Evolutionary conservation across 2,329 filamentous ascomycete species (phyloP), one percentile per base, ranked within the genome.

Genomic region (Talaromyces amestolkiae): DNA sequence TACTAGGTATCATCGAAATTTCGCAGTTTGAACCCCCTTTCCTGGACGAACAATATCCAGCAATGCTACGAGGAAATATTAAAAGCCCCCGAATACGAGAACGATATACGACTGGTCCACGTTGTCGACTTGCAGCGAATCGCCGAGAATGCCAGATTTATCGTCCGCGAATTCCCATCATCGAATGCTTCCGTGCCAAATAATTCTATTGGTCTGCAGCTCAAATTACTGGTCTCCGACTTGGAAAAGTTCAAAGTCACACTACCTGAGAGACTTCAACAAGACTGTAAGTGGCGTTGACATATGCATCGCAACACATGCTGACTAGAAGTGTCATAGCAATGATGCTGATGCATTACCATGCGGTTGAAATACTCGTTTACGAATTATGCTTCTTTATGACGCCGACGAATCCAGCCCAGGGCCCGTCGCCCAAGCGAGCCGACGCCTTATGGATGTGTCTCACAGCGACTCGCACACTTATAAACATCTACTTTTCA

Each of bases 61-160:
- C 41, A 61, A 61, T 61, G 59, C 31, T 61, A 61, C n/a, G 59
- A 61, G 19, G 59, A 61, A 39, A 61, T 61, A 39, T 51, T 53
- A 22, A 61, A 61, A 53, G 31, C 33, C 31, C 59, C 59, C 11
- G 59, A 61, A 35, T 39, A 61, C 45, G 59, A 61, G 15, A 61
- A 53, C 35, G 59, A 61, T 37, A 24, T 61, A 51, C 59, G 59
- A 3, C 31, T 61, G 39, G 59, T 61, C 35, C 59, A 61, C 24
- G 2, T 61, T 10, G 43, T 61, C 35, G 59, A 61, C n/a, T 51
- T 61, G n/a, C 59, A 61, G 39, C 43, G 59, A n/a, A 61, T 61
- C 39, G 59, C 45, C 39, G 59, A 61, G 59, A 61, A 61, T 53
- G 19, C 59, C 11, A 61, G 33, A 39, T 51, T 51, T 61, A 53